Evolutionary conservation across 1,284 basidiomycete species (phyloP).

Genomic region (Ustilago hordei): DNA sequence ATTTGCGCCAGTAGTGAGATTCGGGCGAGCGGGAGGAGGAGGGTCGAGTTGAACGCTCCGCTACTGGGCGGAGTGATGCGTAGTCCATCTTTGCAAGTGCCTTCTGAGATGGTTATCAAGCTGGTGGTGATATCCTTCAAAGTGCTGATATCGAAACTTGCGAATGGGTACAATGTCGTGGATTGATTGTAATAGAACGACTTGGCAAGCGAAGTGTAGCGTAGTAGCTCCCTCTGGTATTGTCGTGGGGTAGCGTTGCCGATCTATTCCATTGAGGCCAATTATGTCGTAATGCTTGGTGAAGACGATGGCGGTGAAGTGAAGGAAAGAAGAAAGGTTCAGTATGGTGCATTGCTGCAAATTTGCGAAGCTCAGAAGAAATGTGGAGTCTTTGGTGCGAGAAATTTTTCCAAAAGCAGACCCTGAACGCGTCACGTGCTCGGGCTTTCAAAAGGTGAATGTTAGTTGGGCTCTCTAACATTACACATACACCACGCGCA

Average conservation of each 20-base stretch:
- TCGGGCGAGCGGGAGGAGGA: constrained; percentile 51
- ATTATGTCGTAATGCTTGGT: not conserved
- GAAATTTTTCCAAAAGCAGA: constrained; percentile 15
- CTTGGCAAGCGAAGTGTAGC: too few species aligned
- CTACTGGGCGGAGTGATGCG: constrained; percentile 25
- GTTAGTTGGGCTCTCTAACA: not conserved
- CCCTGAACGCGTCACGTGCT: constrained; percentile 22
- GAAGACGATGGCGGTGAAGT: not conserved
- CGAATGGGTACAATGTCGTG: too few species aligned
- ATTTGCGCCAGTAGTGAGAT: constrained; percentile 66
- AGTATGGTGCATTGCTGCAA: constrained; percentile 4
- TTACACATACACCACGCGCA: not conserved
- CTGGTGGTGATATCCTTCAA: not conserved
- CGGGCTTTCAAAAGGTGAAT: not conserved
- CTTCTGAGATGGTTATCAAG: not conserved
- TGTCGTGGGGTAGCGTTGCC: too few species aligned
- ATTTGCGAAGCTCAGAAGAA: constrained; percentile 13
- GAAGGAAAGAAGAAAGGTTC: not conserved
- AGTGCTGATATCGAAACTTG: too few species aligned
- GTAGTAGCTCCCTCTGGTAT: too few species aligned
- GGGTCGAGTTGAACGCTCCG: constrained; percentile 29
- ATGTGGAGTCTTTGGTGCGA: constrained; percentile 17
- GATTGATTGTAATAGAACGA: too few species aligned
- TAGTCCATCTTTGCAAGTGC: constrained; percentile 38
- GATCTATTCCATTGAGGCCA: too few species aligned